Percentiles rank a stretch among this genome's conserved stretches.
phyloP scores from a whole-genome alignment of 1,139 yeast species.

The Zygosaccharomyces pseudobailii region DNA sequence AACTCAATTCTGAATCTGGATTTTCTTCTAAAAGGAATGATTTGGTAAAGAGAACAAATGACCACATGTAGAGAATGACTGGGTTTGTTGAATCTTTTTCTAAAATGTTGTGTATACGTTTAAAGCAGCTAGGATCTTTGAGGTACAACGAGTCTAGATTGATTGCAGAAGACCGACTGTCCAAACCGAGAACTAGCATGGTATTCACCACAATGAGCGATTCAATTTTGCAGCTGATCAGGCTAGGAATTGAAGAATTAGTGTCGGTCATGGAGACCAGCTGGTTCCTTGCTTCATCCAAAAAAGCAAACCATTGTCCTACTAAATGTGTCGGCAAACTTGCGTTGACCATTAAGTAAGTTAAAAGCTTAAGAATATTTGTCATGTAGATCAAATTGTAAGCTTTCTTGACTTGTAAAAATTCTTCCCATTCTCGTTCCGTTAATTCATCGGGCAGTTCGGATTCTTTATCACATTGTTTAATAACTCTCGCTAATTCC shows the following conservation, averaged over 20 bases:
- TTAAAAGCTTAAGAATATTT: conserved; percentile 43
- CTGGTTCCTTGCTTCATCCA: conserved; percentile 43
- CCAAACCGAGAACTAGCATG: conserved; percentile 51
- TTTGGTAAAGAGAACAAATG: conserved; percentile 57
- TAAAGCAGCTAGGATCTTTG: conserved; percentile 42
- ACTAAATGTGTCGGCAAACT: conserved; percentile 34
- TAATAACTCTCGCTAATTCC: conserved; percentile 18
- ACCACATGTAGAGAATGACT: conserved; percentile 64
- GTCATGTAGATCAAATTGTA: conserved; percentile 38
- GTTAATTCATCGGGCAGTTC: conserved; percentile 4
- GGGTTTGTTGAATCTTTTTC: conserved; percentile 42
- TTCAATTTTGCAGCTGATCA: conserved; percentile 41
- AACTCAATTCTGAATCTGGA: conserved; percentile 23
- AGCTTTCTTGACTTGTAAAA: conserved; percentile 36
- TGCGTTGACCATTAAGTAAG: conserved; percentile 35
- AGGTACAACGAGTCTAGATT: conserved; percentile 40
- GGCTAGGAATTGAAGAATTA: conserved; percentile 35
- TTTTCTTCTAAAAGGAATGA: conserved; percentile 45
- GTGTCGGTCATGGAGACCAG: conserved; percentile 22
- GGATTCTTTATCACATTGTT: conserved; percentile 7
- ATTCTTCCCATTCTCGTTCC: conserved; percentile 11
- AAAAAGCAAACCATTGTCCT: conserved; percentile 53
- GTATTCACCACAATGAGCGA: conserved; percentile 48
- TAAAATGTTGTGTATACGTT: conserved; percentile 38
- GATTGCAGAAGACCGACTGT: conserved; percentile 42